phyloP scores from a whole-genome alignment of 225 moss, liverwort and hornwort species.

The Straminergon stramineum region DNA sequence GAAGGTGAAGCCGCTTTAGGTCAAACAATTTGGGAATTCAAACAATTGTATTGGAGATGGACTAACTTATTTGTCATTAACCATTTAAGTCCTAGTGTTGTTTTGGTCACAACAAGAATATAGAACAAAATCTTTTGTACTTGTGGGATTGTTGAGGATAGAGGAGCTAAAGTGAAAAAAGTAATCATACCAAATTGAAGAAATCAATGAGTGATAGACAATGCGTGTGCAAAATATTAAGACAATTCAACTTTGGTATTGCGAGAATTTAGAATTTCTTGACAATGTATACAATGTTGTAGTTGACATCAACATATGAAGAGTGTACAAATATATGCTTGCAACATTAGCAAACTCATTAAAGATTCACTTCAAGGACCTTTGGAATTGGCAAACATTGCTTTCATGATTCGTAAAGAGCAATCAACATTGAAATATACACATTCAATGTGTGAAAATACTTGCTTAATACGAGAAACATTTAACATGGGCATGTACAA shows the following conservation, averaged over 20 bases:
- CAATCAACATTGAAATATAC: background rate
- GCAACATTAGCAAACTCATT: background rate
- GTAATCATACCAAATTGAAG: accelerated
- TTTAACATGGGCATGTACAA: background rate
- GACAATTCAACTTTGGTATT: background rate
- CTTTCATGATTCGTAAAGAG: background rate
- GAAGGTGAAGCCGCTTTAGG: background rate
- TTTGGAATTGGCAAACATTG: background rate
- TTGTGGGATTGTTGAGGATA: background rate
- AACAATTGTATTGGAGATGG: background rate
- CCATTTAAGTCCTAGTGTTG: background rate
- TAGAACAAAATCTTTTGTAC: background rate
- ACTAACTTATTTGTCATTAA: background rate
- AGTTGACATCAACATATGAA: background rate
- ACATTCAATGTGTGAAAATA: background rate
- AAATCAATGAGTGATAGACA: background rate
- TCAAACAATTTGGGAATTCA: background rate
- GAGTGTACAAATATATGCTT: accelerated
- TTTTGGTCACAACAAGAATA: background rate
- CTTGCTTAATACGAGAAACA: background rate
- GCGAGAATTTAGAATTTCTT: background rate
- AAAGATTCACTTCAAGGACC: background rate
- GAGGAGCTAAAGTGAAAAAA: background rate
- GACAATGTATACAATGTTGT: background rate
- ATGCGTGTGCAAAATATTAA: background rate